phyloP scores from a whole-genome alignment of 768 basidiomycete species.

The Boletus rufocinnamomeus region DNA sequence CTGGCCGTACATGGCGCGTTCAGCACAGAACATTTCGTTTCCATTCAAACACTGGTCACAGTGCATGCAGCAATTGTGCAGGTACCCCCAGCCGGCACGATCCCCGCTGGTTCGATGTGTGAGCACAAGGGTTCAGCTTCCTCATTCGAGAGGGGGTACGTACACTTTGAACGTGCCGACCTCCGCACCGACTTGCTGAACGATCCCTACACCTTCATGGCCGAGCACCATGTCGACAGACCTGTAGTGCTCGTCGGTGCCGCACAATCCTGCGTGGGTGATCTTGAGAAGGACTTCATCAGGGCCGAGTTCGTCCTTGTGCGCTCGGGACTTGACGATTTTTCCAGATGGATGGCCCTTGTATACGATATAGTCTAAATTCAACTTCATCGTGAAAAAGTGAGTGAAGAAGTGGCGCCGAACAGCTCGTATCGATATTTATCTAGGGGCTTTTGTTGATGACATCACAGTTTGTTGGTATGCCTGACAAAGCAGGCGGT shows the following conservation, averaged over 20 bases:
- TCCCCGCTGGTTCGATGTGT: constrained; percentile 31
- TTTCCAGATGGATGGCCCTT: constrained; percentile 29
- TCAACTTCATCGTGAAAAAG: constrained; percentile 15
- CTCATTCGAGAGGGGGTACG: constrained; percentile 13
- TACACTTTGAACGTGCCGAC: constrained; percentile 39
- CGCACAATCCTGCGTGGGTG: constrained; percentile 40
- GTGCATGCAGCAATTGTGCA: constrained; percentile 35
- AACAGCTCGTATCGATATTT: background rate
- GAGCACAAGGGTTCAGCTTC: background rate
- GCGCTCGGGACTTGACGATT: constrained; percentile 20
- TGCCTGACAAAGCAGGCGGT: background rate
- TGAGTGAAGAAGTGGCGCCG: background rate
- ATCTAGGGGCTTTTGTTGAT: background rate
- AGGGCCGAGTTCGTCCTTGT: constrained; percentile 21
- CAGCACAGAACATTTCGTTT: constrained; percentile 31
- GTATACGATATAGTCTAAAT: constrained; percentile 33
- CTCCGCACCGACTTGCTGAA: constrained; percentile 34
- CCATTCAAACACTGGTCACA: constrained; percentile 38
- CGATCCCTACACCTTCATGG: constrained; percentile 41
- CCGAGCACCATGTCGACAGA: constrained; percentile 39
- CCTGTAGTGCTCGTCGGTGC: constrained; percentile 41
- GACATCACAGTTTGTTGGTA: constrained; percentile 7
- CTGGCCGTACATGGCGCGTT: constrained; percentile 29
- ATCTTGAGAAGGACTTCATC: constrained; percentile 35
- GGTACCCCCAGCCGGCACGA: constrained; percentile 39